These are phyloP conservation scores for Hypoxylon sp. DNA, from an alignment of 2,329 filamentous ascomycete genomes.

Conservation along the genomic window DNA sequence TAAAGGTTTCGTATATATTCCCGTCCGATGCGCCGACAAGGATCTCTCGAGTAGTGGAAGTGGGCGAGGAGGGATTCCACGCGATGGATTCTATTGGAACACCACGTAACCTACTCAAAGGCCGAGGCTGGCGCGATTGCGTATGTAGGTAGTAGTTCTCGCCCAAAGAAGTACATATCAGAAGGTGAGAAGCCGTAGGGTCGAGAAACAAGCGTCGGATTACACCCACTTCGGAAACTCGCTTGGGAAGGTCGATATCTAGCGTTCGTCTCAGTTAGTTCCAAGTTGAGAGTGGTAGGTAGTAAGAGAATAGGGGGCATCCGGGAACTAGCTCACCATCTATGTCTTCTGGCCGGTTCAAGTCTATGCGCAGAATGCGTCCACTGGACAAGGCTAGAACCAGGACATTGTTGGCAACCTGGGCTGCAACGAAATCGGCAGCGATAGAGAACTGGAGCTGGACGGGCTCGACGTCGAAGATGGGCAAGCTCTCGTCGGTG, in stretches of 20 bases:
- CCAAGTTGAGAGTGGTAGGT: not conserved
- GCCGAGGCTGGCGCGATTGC: conserved; percentile 87
- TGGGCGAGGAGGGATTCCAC: conserved; percentile 94
- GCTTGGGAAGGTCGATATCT: conserved; percentile 98
- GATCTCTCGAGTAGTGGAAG: conserved; percentile 93
- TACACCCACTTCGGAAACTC: conserved; percentile 86
- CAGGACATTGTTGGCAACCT: conserved; percentile 97
- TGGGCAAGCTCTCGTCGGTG: conserved; percentile 73
- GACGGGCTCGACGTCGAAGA: conserved; percentile 93
- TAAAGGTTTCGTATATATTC: conserved; percentile 92
- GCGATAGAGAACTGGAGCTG: conserved; percentile 94
- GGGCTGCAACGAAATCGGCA: conserved; percentile 93
- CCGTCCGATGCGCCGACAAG: conserved; percentile 91
- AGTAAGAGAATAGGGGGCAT: not conserved
- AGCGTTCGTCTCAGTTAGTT: conserved; percentile 22
- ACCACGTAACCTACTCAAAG: conserved; percentile 81
- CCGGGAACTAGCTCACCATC: conserved; percentile 65
- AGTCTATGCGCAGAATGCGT: conserved; percentile 90
- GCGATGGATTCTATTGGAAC: conserved; percentile 89
- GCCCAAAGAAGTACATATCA: conserved; percentile 88
- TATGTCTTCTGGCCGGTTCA: conserved; percentile 93
- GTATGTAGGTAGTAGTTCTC: conserved; percentile 99
- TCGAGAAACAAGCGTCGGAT: conserved; percentile 98
- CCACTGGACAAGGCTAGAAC: conserved; percentile 91
- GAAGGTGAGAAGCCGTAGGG: conserved; percentile 91